phyloP scores from a whole-genome alignment of 164 flowering plant species.

The Euptelea pleiosperma region DNA sequence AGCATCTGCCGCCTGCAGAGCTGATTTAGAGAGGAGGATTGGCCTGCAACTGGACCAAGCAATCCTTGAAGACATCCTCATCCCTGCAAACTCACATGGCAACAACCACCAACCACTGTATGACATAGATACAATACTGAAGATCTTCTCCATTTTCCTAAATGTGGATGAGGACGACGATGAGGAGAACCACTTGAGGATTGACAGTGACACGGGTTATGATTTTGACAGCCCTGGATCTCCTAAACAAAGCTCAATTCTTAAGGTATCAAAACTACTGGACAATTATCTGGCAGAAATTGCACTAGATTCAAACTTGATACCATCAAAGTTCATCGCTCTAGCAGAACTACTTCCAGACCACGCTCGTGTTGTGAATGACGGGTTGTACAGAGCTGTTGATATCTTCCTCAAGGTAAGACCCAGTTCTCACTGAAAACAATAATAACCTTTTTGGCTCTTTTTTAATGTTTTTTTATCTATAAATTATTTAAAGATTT shows the following conservation, averaged over 20 bases:
- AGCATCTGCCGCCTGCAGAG: conserved; percentile 63
- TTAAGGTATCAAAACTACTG: conserved; percentile 81
- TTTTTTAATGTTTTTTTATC: neutral
- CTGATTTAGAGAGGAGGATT: conserved; percentile 84
- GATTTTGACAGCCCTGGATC: conserved; percentile 86
- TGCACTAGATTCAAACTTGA: conserved; percentile 72
- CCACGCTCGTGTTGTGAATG: conserved; percentile 76
- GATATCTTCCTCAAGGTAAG: conserved; percentile 92
- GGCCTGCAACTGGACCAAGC: conserved; percentile 96
- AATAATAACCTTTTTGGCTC: neutral
- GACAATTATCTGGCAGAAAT: conserved; percentile 91
- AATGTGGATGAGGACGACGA: conserved; percentile 88
- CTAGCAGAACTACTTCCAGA: conserved; percentile 92
- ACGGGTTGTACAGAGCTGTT: conserved; percentile 85
- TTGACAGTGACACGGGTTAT: conserved; percentile 68
- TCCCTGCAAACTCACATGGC: conserved; percentile 62
- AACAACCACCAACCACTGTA: conserved; percentile 49
- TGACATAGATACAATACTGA: conserved; percentile 68
- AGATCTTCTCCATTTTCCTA: conserved; percentile 83
- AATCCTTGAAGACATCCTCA: conserved; percentile 89
- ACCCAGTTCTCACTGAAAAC: neutral
- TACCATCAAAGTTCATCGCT: conserved; percentile 66
- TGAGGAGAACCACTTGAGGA: conserved; percentile 51
- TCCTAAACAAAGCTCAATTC: conserved; percentile 79
- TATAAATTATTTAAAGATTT: neutral